A percentile compares a stretch with the other conserved stretches of the same genome.
Conservation (phyloP, 129 eudicot genomes). For the Apium graveolens region DNA sequence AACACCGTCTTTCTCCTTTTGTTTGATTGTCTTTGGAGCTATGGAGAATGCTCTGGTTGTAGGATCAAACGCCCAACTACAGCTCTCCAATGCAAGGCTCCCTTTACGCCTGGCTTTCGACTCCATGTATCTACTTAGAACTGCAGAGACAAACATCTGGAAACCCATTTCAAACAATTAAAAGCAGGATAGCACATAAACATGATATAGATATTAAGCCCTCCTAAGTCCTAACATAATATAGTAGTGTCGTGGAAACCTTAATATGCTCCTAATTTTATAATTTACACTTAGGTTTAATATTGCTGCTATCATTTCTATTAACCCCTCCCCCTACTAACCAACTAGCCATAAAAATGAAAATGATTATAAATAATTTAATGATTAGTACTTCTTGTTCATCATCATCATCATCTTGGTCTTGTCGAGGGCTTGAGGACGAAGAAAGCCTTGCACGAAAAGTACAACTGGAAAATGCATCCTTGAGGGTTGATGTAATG, state of each 20-base stretch:
- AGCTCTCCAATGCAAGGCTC: slow-evolving; percentile 31
- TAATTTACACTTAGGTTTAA: too few relatives aligned
- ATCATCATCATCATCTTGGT: slow-evolving; percentile 39
- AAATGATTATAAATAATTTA: neutral
- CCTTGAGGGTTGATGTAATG: slow-evolving; percentile 45
- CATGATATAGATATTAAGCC: neutral
- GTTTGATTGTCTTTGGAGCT: slow-evolving; percentile 14
- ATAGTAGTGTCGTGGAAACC: too few relatives aligned
- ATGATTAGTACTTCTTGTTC: slow-evolving; percentile 54
- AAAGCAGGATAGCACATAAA: neutral
- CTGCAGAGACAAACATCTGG: slow-evolving; percentile 58
- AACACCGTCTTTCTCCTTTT: slow-evolving; percentile 13
- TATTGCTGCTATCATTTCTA: too few relatives aligned
- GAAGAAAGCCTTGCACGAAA: slow-evolving; percentile 32
- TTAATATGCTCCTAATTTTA: too few relatives aligned
- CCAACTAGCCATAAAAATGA: neutral
- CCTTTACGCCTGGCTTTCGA: slow-evolving; percentile 49
- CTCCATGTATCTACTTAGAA: slow-evolving; percentile 53
- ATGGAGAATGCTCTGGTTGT: slow-evolving; percentile 23
- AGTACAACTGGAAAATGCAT: slow-evolving; percentile 39
- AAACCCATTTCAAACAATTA: neutral
- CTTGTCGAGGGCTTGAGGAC: slow-evolving; percentile 26
- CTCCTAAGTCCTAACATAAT: neutral
- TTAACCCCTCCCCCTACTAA: too few relatives aligned
- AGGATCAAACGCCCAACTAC: slow-evolving; percentile 47